Percentiles rank a stretch among this genome's conserved stretches.
These are phyloP conservation scores for Leucocoprinus leucothites DNA, from an alignment of 768 basidiomycete genomes.

Conservation along the genomic window DNA sequence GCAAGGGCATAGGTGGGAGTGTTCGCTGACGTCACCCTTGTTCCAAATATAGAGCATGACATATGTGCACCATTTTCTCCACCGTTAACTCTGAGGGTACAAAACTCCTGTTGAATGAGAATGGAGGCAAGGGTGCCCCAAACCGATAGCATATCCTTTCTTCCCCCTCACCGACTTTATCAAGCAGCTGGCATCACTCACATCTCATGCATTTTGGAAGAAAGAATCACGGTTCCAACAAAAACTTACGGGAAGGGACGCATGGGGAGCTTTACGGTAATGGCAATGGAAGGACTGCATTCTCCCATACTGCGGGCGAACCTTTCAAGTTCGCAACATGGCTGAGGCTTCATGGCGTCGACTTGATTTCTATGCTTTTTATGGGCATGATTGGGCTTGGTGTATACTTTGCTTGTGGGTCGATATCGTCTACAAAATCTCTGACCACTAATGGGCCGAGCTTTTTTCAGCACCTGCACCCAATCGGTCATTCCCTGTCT, in stretches of 20 bases:
- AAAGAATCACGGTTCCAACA: no score
- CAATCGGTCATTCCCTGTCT: constrained; percentile 39
- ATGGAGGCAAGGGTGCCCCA: background rate
- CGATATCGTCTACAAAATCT: no score
- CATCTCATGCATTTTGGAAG: no score
- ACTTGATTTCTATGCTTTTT: constrained; percentile 53
- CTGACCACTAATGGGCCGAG: background rate
- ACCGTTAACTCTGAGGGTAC: constrained; percentile 1
- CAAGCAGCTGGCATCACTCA: no score
- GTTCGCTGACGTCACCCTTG: constrained; percentile 1
- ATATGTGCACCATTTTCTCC: background rate
- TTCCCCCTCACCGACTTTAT: no score
- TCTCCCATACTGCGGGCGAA: constrained; percentile 13
- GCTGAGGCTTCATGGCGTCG: constrained; percentile 46
- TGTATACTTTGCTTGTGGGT: constrained; percentile 46
- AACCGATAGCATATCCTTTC: background rate
- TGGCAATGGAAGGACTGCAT: constrained; percentile 2
- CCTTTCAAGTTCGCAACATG: constrained; percentile 34
- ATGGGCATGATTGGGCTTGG: constrained; percentile 55
- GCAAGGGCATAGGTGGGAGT: no score
- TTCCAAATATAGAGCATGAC: background rate
- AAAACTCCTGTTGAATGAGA: background rate
- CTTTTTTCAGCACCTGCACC: constrained; percentile 40
- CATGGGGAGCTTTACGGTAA: no score
- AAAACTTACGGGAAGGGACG: no score